Base-by-base conservation (phyloP, 805 yeast species). In the Yarrowia sp. region DNA sequence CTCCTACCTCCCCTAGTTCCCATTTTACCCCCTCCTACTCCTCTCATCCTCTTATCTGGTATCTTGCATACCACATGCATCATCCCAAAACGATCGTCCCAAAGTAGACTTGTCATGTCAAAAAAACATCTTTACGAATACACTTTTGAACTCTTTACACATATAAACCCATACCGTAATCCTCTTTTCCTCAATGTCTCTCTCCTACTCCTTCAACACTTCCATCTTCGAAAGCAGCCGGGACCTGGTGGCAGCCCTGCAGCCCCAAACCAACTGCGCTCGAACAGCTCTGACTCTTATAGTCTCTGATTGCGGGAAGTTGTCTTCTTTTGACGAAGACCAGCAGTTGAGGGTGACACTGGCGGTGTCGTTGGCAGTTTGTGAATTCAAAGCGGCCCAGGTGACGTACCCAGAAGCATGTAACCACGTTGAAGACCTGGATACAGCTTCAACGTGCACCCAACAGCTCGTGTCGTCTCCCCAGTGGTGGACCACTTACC, bases 401-500 rank as follows among this genome's bases (percentile, higher is more conserved):
- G 66, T 75, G 10, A 58, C 30, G 2, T 72, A 66, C 46, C 78
- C 78, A 0, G 32, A 28, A 3, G 56, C 30, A 0, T 75, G 77
- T 62, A 14, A 14, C 12, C 8, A 38, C 17, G 3, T 38, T 2
- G 61, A 64, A 64, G 24, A 32, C n/a, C 0, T 2, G 21, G 7
- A 35, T 26, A 12, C 30, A 26, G 26, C 51, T 26, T 16, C 30
- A 0, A 24, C 17, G 2, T 75, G 78, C 64, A 68, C 76, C 1
- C 36, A 30, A 3, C 65, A 51, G 36, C 66, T 75, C 49, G 76
- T 70, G 49, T 32, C 72, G 1, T 64, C 66, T 21, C 68, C 75
- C 0, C 88, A 86, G 68, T 84, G 87, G 81, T 88, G 93, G 93
- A 86, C 92, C 0, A 84, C 87, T 0, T 87, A 82, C 70, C 85